These are phyloP conservation scores for Fusarium cicatricum DNA, from an alignment of 2,329 filamentous ascomycete species.

Conservation along the genomic window DNA sequence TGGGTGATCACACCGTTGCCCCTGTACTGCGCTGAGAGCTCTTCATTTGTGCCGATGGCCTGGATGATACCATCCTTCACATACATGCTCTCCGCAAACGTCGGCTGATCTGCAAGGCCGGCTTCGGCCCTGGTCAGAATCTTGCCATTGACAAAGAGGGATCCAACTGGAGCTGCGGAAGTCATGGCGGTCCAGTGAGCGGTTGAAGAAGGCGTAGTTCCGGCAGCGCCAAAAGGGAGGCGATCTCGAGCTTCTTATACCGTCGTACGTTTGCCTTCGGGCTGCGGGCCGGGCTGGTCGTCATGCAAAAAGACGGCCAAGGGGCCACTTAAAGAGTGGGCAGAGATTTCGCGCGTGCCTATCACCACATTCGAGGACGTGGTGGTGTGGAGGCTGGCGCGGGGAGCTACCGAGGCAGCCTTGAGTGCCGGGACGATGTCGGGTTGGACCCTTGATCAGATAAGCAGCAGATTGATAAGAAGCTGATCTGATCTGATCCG, in stretches of 20 bases:
- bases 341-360: constrained; percentile 16
- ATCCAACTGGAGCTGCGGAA: background rate
- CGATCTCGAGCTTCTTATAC: constrained; percentile 25
- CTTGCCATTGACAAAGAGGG: constrained; percentile 43
- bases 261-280: constrained; percentile 8
- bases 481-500: background rate
- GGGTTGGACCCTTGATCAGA: background rate
- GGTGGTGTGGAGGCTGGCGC: constrained; percentile 13
- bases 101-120: constrained; percentile 38
- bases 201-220: background rate
- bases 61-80: constrained; percentile 47
- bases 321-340: constrained; percentile 26
- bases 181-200: background rate
- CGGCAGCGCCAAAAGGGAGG: background rate
- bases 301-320: background rate
- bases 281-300: constrained; percentile 7
- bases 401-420: constrained; percentile 5
- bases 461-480: background rate
- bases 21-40: constrained; percentile 36
- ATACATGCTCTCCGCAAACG: constrained; percentile 46
- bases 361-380: constrained; percentile 15
- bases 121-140: constrained; percentile 39
- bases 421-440: too few relatives aligned
- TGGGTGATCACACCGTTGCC: constrained; percentile 16
- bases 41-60: constrained; percentile 45